Base-by-base conservation (phyloP, 2,329 filamentous ascomycete genomes). In the Calonectria pauciramosa region DNA sequence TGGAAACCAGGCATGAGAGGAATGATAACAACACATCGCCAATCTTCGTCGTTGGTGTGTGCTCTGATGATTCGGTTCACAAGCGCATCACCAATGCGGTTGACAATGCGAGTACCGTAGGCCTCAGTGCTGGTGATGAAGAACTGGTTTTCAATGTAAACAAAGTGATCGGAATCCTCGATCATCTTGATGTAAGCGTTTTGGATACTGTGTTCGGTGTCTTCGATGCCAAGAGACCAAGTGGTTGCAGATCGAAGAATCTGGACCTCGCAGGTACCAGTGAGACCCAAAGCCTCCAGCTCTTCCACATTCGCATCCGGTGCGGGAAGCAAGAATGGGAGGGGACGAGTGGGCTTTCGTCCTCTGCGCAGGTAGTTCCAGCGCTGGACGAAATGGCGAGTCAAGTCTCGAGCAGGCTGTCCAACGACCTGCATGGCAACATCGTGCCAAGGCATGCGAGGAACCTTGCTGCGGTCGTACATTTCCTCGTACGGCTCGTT, bases 111-210 rank as follows among this genome's bases (percentile, higher is more conserved):
- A 16, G 94, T 95, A 68, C 94, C 94, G 80, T 98, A 93, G 7
- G 96, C 96, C 81, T 97, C 94, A 66, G 95, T 97, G 78, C 95
- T 98, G 44, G 95, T 97, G 84, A 99, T 94, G 87, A 98, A 99
- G 86, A 99, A 99, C 82, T 99, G 97, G 83, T 99, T 99, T 84
- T 99, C 97, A 78, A 99, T 98, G 85, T 99, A 99, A 67, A 99
- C 95, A 81, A 98, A 98, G 84, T 99, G 97, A 63, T 99, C 95
- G 2, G 96, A 98, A 77, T 96, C 94, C 78, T 97, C 94, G 79
- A 99, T 99, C 88, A 98, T 92, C 83, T 97, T 97, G 79, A 97
- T 91, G 82, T 99, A 99, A 4, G 97, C 96, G 77, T 94, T 97
- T 90, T 98, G 96, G 82, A 99, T 99, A 82, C 96, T 99, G 84